Percentiles rank a stretch among this genome's conserved stretches.
Evolutionary conservation across 805 yeast species (phyloP).

Genomic region (Suhomyces vadensis): DNA sequence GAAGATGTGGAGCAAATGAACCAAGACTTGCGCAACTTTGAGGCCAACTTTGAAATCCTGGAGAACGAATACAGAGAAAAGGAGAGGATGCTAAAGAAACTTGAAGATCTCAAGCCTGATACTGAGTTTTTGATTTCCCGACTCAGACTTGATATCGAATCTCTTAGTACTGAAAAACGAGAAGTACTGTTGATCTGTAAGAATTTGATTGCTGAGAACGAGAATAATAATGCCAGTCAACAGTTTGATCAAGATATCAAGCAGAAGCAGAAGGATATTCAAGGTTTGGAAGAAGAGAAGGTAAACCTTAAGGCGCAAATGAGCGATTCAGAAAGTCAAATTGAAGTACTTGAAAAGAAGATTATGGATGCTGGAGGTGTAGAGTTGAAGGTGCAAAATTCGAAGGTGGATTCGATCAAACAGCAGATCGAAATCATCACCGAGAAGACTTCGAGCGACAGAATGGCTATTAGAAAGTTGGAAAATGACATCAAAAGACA

Average conservation of each 20-base stretch:
- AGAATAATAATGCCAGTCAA: conserved; percentile 25
- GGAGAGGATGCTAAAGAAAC: conserved; percentile 55
- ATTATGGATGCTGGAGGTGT: conserved; percentile 94
- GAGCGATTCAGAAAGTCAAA: conserved; percentile 53
- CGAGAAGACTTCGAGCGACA: conserved; percentile 58
- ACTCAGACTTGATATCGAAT: conserved; percentile 60
- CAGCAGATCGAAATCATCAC: conserved; percentile 63
- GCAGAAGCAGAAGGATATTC: conserved; percentile 25
- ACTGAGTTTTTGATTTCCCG: conserved; percentile 63
- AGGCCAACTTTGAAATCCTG: conserved; percentile 51
- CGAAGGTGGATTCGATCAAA: conserved; percentile 74
- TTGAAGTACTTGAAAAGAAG: conserved; percentile 64
- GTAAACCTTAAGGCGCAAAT: conserved; percentile 52
- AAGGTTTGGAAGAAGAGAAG: conserved; percentile 17
- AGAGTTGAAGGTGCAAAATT: conserved; percentile 71
- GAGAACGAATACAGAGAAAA: conserved; percentile 56
- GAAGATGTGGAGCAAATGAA: conserved; percentile 58
- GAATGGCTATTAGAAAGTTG: conserved; percentile 56
- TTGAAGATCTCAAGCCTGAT: conserved; percentile 70
- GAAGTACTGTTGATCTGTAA: conserved; percentile 47
- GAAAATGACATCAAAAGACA: conserved; percentile 63
- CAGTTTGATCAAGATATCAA: conserved; percentile 42
- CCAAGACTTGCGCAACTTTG: conserved; percentile 52
- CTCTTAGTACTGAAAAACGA: conserved; percentile 53
- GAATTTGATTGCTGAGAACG: conserved; percentile 43